These are phyloP conservation scores for Calonectria ilicicola DNA, from an alignment of 2,329 filamentous ascomycete genomes.

Conservation along the genomic window DNA sequence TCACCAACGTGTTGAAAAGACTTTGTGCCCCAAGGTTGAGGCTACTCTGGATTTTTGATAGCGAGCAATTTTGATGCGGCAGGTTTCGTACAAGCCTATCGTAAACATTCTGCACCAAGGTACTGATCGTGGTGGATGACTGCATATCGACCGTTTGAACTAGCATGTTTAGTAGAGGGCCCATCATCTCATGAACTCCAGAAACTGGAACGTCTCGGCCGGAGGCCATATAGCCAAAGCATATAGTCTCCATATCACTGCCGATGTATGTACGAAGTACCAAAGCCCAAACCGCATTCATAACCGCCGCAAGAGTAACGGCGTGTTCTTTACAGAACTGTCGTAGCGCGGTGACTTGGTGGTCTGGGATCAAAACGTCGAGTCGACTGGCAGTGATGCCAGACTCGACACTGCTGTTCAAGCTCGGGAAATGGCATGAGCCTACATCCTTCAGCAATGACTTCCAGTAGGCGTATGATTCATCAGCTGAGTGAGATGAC, in stretches of 20 bases:
- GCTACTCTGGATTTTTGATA: neutral
- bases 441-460: neutral
- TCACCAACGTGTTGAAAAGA: neutral
- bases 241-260: neutral
- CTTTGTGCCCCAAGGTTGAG: neutral
- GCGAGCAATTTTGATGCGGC: neutral
- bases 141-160: neutral
- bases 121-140: neutral
- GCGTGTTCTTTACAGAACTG: neutral
- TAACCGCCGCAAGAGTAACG: neutral
- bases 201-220: neutral
- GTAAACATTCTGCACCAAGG: neutral
- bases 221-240: neutral
- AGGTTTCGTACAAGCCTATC: neutral
- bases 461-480: neutral
- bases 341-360: neutral
- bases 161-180: neutral
- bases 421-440: neutral
- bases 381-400: neutral
- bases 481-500: neutral
- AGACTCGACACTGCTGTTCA: neutral
- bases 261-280: neutral
- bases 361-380: neutral
- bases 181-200: neutral
- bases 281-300: neutral